These are phyloP conservation scores for Haplosporangium gracile DNA, from an alignment of 192 early-diverging fungal species.

Conservation along the genomic window DNA sequence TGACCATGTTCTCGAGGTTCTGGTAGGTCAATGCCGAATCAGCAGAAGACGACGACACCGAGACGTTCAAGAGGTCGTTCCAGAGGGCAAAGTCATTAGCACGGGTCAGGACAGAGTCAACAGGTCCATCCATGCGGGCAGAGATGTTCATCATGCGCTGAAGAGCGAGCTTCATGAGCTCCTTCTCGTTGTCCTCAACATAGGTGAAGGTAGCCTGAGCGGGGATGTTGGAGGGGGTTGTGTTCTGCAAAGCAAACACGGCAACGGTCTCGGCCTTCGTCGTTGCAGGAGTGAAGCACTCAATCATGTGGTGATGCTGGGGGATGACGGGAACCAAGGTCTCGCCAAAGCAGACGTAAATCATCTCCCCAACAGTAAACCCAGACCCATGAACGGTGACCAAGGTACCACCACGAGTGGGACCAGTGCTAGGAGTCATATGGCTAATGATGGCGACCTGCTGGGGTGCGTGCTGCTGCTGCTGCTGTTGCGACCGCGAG, in stretches of 20 bases:
- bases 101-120: constrained; percentile 42
- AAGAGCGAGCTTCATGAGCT: constrained; percentile 49
- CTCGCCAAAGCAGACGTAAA: constrained; percentile 53
- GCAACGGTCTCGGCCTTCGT: constrained; percentile 38
- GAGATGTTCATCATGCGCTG: constrained; percentile 52
- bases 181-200: constrained; percentile 53
- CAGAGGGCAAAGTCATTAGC: constrained; percentile 44
- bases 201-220: constrained; percentile 41
- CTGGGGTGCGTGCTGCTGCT: constrained; percentile 2
- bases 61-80: constrained; percentile 32
- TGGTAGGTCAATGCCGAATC: neutral
- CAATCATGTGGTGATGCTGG: constrained; percentile 36
- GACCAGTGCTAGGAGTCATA: constrained; percentile 49
- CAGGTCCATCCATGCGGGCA: constrained; percentile 32
- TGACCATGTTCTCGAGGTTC: constrained; percentile 47
- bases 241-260: constrained; percentile 25
- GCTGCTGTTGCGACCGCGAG: neutral
- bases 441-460: constrained; percentile 23
- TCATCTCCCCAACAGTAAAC: constrained; percentile 45
- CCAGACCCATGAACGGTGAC: constrained; percentile 47
- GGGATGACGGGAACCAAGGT: constrained; percentile 44
- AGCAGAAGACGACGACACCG: neutral
- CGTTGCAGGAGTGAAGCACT: constrained; percentile 44
- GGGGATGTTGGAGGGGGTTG: neutral
- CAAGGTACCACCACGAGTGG: constrained; percentile 48